Evolutionary conservation across 106 monocot species (phyloP).

Genomic region (Acanthochlamys bracteata): DNA sequence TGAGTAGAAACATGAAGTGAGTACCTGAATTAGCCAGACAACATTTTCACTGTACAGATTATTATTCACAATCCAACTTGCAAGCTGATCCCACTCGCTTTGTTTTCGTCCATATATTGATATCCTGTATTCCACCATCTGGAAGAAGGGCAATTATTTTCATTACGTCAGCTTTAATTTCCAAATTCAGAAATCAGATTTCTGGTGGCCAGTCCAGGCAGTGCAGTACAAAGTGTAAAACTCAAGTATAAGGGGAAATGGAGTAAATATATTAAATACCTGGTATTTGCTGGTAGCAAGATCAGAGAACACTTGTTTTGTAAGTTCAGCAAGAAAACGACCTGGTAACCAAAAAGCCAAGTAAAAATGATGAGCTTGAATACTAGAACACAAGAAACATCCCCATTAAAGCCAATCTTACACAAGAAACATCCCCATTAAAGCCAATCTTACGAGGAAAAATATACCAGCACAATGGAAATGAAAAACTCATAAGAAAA

Average conservation of each 20-base stretch:
- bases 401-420: no score
- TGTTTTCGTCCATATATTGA: slow-evolving; percentile 99
- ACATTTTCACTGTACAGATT: slow-evolving; percentile 94
- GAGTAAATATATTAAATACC: slow-evolving; percentile 25
- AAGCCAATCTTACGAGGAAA: no score
- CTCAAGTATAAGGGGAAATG: no score
- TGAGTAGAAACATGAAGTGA: neutral
- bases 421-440: neutral
- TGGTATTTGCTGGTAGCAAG: slow-evolving; percentile 96
- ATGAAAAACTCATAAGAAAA: neutral
- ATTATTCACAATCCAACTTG: slow-evolving; percentile 99
- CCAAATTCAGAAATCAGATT: no score
- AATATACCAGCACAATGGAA: neutral
- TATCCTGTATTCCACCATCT: slow-evolving; percentile 99
- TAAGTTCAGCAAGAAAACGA: slow-evolving; percentile 91
- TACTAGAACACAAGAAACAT: neutral
- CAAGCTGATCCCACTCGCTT: slow-evolving; percentile 99
- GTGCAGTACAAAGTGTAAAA: neutral
- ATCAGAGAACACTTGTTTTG: slow-evolving; percentile 94
- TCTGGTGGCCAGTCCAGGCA: no score
- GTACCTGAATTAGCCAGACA: slow-evolving; percentile 99
- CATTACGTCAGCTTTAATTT: neutral
- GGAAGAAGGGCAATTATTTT: slow-evolving; percentile 1
- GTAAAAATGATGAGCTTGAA: neutral
- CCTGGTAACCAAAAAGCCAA: slow-evolving; percentile 25